Conservation (phyloP, 2,329 filamentous ascomycete species). For the Didymella glomerata region DNA sequence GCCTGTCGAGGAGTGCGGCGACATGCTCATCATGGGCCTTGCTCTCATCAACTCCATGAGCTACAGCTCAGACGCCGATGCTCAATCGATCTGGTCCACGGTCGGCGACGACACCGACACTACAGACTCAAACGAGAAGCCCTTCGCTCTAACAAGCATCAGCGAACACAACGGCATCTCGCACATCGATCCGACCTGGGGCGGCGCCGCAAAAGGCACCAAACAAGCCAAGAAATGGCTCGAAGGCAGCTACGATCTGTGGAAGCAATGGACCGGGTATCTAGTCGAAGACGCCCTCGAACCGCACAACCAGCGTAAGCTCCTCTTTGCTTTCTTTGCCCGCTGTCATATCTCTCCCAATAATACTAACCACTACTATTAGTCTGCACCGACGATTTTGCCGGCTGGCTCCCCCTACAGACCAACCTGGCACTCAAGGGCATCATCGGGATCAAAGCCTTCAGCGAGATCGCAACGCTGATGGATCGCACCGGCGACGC, state of each 20-base stretch:
- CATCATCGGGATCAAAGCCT: slow-evolving; percentile 81
- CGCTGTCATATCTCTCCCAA: background rate
- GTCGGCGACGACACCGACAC: slow-evolving; percentile 45
- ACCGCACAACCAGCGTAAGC: slow-evolving; percentile 73
- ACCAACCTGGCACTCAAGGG: slow-evolving; percentile 86
- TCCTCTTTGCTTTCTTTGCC: background rate
- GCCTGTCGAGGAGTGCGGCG: slow-evolving; percentile 80
- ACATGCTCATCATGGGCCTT: slow-evolving; percentile 84
- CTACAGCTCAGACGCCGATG: slow-evolving; percentile 65
- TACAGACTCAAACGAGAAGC: slow-evolving; percentile 41
- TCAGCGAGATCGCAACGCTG: slow-evolving; percentile 73
- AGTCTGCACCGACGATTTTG: slow-evolving; percentile 86
- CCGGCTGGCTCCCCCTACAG: slow-evolving; percentile 78
- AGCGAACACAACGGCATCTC: slow-evolving; percentile 61
- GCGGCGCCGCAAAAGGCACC: slow-evolving; percentile 61
- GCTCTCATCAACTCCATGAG: slow-evolving; percentile 77
- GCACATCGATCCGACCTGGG: slow-evolving; percentile 70
- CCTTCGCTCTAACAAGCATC: slow-evolving; percentile 60
- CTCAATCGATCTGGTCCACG: slow-evolving; percentile 67
- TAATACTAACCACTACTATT: background rate
- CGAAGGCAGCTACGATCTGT: slow-evolving; percentile 72
- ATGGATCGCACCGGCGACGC: slow-evolving; percentile 66
- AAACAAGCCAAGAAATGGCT: slow-evolving; percentile 72
- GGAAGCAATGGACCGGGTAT: slow-evolving; percentile 81
- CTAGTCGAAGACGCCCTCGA: slow-evolving; percentile 78